A percentile compares a stretch with the other conserved stretches of the same genome.
Conservation (phyloP, 768 basidiomycete species). For the Suillus bovinus region DNA sequence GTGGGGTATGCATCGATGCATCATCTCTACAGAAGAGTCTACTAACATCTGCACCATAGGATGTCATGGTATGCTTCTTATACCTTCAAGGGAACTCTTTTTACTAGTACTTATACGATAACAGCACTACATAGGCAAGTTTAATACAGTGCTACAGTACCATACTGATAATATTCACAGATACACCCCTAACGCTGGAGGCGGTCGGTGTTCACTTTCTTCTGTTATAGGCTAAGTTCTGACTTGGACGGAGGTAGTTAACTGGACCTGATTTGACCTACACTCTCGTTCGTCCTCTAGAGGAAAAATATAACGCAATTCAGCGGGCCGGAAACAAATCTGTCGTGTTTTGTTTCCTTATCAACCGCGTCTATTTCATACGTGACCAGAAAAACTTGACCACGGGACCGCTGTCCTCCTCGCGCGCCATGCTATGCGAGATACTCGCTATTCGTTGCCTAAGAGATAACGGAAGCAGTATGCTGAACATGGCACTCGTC, state of each 20-base stretch:
- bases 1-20: slow-evolving; percentile 45
- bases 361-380: slow-evolving; percentile 84
- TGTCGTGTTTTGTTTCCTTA: slow-evolving; percentile 82
- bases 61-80: slow-evolving; percentile 47
- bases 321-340: slow-evolving; percentile 78
- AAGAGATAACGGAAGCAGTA: slow-evolving; percentile 66
- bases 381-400: slow-evolving; percentile 70
- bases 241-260: slow-evolving; percentile 45
- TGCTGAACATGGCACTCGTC: slow-evolving; percentile 67
- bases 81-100: slow-evolving; percentile 1
- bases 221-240: slow-evolving; percentile 11
- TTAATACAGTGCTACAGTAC: slow-evolving; percentile 6
- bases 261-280: slow-evolving; percentile 88
- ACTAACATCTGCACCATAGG: slow-evolving; percentile 42
- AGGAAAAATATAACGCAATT: slow-evolving; percentile 79
- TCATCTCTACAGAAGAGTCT: not conserved
- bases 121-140: slow-evolving; percentile 70
- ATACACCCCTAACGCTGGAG: slow-evolving; percentile 82
- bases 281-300: slow-evolving; percentile 83
- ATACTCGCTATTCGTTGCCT: slow-evolving; percentile 82
- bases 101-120: slow-evolving; percentile 9
- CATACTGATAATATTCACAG: slow-evolving; percentile 37
- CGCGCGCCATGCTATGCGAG: slow-evolving; percentile 86
- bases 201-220: slow-evolving; percentile 49
- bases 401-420: slow-evolving; percentile 65